phyloP scores from a whole-genome alignment of 257 asterid genomes.

The Nicotiana benthamiana region DNA sequence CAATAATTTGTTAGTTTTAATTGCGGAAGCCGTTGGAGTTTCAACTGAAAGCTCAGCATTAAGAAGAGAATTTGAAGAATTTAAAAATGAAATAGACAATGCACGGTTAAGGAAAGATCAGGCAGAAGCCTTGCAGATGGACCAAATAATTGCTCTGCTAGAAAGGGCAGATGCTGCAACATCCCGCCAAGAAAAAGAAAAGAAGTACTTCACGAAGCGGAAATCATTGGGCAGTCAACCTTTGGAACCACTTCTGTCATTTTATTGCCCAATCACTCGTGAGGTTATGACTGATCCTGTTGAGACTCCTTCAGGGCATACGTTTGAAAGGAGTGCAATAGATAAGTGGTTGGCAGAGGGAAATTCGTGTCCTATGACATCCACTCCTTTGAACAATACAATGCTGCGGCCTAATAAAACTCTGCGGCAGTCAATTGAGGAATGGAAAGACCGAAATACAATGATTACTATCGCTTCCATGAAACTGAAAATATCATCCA shows the following conservation, averaged over 20 bases:
- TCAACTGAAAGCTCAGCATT: conserved; percentile 39
- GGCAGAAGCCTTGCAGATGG: conserved; percentile 65
- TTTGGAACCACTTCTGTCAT: conserved; percentile 47
- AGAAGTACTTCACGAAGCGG: conserved; percentile 43
- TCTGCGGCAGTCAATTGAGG: conserved; percentile 62
- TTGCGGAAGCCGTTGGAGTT: conserved; percentile 52
- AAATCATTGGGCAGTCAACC: conserved; percentile 44
- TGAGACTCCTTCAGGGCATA: conserved; percentile 58
- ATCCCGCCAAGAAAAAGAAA: conserved; percentile 42
- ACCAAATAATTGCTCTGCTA: conserved; percentile 51
- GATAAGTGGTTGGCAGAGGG: conserved; percentile 52
- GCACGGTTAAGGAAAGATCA: conserved; percentile 39
- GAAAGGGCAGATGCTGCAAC: conserved; percentile 48
- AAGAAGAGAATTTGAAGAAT: conserved; percentile 45
- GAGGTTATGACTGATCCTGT: conserved; percentile 65
- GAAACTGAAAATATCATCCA: conserved; percentile 32
- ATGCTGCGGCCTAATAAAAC: conserved; percentile 64
- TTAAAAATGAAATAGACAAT: conserved; percentile 45
- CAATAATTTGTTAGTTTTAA: conserved; percentile 43
- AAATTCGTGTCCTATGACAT: conserved; percentile 43
- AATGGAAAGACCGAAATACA: conserved; percentile 63
- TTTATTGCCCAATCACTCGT: conserved; percentile 48
- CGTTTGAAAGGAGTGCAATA: conserved; percentile 52
- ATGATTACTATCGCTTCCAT: conserved; percentile 45
- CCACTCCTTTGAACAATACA: conserved; percentile 27